Percentiles rank a stretch among this genome's conserved stretches.
Evolutionary conservation across 345 rosid genomes (phyloP).

Genomic region (Gossypium herbaceum): DNA sequence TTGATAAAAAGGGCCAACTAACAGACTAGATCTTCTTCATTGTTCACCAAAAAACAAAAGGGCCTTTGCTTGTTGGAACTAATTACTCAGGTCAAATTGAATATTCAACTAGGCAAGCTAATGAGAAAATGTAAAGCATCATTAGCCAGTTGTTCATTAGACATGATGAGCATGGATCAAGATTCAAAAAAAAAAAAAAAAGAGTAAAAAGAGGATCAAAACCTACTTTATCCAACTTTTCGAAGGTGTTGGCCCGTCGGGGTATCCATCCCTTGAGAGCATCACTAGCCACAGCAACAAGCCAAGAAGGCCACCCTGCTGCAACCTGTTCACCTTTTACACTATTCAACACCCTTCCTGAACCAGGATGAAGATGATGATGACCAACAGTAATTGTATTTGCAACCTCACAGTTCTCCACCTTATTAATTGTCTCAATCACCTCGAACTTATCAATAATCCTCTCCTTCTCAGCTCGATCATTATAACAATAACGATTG

Average conservation of each 20-base stretch:
- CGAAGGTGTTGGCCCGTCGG: conserved; percentile 55
- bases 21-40: background rate
- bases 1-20: no score
- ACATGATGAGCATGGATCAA: background rate
- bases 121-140: conserved; percentile 3
- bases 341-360: conserved; percentile 39
- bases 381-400: conserved; percentile 16
- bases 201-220: conserved; percentile 6
- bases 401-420: conserved; percentile 29
- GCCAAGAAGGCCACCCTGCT: conserved; percentile 95
- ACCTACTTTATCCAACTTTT: conserved; percentile 78
- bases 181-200: background rate
- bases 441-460: conserved; percentile 9
- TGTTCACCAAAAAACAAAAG: background rate
- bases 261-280: conserved; percentile 87
- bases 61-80: background rate
- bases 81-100: background rate
- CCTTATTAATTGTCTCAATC: conserved; percentile 30
- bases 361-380: conserved; percentile 38
- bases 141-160: background rate
- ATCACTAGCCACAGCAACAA: conserved; percentile 68
- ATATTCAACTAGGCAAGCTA: background rate
- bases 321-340: conserved; percentile 56
- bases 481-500: conserved; percentile 41
- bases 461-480: conserved; percentile 43